These are phyloP conservation scores for Hericium rajendrae DNA, from an alignment of 768 basidiomycete species.

Conservation along the genomic window DNA sequence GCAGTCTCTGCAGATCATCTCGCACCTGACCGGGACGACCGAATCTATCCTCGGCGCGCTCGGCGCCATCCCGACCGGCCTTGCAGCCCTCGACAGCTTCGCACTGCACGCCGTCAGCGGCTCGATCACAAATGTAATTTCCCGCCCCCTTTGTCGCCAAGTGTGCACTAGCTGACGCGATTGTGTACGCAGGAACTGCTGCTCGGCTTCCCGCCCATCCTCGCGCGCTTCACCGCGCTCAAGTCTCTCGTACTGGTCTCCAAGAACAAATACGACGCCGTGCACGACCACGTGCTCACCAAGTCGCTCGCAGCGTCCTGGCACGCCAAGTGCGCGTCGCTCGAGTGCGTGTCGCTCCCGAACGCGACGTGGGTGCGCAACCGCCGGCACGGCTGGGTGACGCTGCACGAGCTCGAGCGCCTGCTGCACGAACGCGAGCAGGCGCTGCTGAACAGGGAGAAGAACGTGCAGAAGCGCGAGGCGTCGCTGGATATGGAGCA, in stretches of 20 bases:
- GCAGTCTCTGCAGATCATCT: conserved; percentile 18
- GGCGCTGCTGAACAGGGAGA: conserved; percentile 1
- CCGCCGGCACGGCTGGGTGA: conserved; percentile 15
- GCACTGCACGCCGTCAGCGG: conserved; percentile 19
- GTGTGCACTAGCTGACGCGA: not conserved
- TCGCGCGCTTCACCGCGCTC: conserved; percentile 16
- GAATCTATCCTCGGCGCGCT: conserved; percentile 15
- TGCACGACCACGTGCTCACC: conserved; percentile 10
- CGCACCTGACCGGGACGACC: conserved; percentile 9
- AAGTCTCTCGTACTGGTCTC: conserved; percentile 18
- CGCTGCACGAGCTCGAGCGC: conserved; percentile 14
- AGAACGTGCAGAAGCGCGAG: conserved; percentile 4
- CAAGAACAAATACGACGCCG: conserved; percentile 14
- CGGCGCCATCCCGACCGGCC: conserved; percentile 11
- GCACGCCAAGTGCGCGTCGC: conserved; percentile 16
- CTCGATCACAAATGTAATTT: conserved; percentile 16
- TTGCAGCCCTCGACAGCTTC: conserved; percentile 15
- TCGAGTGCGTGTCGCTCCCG: conserved; percentile 18
- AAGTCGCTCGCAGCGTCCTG: conserved; percentile 11
- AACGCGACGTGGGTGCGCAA: conserved; percentile 16
- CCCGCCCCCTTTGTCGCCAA: too few relatives aligned
- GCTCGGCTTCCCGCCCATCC: conserved; percentile 12
- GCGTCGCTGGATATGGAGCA: not conserved
- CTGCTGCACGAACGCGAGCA: conserved; percentile 7
- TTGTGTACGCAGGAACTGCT: conserved; percentile 16